These are phyloP conservation scores for Pyrus communis DNA, from an alignment of 306 rosid genomes.

Conservation along the genomic window DNA sequence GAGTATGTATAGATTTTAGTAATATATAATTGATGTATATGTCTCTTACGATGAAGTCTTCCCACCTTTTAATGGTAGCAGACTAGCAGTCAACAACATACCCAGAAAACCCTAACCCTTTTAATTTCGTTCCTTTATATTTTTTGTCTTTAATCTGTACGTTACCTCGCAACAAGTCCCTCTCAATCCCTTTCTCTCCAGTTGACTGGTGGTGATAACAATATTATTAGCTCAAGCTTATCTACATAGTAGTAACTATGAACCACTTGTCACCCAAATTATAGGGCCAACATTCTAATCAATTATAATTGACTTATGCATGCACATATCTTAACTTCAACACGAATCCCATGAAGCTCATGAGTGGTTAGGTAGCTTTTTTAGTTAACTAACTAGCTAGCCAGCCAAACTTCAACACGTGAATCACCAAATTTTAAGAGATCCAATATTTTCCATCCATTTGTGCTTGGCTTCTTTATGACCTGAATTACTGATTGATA, in stretches of 20 bases:
- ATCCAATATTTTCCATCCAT: no score
- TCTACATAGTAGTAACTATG: background rate
- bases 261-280: background rate
- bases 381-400: background rate
- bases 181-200: conserved; percentile 5
- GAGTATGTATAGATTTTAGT: no score
- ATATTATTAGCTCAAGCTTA: background rate
- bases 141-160: background rate
- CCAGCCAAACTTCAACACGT: background rate
- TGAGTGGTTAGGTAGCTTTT: background rate
- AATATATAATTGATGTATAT: background rate
- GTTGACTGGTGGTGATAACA: background rate
- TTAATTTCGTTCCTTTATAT: background rate
- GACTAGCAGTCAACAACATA: background rate
- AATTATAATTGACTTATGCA: background rate
- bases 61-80: background rate
- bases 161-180: background rate
- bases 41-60: background rate
- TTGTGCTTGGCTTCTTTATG: no score
- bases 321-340: background rate
- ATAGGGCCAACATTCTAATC: background rate
- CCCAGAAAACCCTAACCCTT: background rate
- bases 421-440: background rate
- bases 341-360: conserved; percentile 5
- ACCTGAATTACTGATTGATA: rapidly evolving